Evolutionary conservation across 2,329 filamentous ascomycete genomes (phyloP).

Genomic region (Tolypocladium tundrense): DNA sequence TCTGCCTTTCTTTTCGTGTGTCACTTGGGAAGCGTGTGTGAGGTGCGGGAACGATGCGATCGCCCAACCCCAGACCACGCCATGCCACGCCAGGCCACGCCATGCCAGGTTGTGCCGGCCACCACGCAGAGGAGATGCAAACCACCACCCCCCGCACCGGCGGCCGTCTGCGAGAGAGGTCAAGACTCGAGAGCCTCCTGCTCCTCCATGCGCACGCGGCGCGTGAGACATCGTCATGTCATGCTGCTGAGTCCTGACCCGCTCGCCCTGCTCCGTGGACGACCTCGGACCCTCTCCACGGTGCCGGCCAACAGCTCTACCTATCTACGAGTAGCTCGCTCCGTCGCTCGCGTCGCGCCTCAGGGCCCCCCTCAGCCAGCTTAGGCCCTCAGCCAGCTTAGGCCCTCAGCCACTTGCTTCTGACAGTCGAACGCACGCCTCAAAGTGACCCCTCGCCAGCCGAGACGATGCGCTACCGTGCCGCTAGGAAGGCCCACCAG

Average conservation of each 20-base stretch:
- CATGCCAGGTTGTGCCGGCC: not conserved
- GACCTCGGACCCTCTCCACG: not conserved
- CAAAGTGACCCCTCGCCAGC: not conserved
- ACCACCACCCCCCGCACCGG: not conserved
- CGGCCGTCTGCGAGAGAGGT: no score
- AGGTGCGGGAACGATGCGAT: slow-evolving; percentile 22
- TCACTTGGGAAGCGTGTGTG: slow-evolving; percentile 6
- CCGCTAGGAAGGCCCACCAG: not conserved
- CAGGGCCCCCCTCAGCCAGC: no score
- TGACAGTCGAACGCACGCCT: not conserved
- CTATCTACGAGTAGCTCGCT: no score
- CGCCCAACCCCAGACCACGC: slow-evolving; percentile 19
- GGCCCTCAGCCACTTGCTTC: not conserved
- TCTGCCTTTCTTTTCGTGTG: not conserved
- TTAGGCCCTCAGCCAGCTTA: no score
- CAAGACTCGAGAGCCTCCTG: not conserved
- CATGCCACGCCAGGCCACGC: not conserved
- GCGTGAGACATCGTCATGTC: not conserved
- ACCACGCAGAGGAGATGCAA: not conserved
- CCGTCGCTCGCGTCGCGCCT: not conserved
- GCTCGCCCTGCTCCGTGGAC: not conserved
- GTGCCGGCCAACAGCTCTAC: not conserved
- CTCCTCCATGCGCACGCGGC: not conserved
- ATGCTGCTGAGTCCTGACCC: not conserved
- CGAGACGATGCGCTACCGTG: not conserved